A percentile compares a stretch with the other conserved stretches of the same genome.
These are phyloP conservation scores for Xylaria sp. DNA, from an alignment of 2,329 filamentous ascomycete species.

Conservation along the genomic window DNA sequence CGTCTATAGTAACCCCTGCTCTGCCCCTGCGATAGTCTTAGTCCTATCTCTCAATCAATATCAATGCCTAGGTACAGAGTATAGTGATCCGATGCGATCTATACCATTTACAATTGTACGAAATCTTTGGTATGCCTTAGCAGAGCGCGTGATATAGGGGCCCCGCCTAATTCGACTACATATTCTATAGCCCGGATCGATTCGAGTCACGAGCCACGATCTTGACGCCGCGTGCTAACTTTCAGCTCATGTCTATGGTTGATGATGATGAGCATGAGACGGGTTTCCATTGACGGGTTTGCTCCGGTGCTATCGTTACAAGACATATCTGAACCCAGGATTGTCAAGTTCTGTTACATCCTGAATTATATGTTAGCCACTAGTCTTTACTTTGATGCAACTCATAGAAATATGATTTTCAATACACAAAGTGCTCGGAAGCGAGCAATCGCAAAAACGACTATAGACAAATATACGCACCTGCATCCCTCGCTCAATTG, in stretches of 20 bases:
- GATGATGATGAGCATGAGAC: neutral
- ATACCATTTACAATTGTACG: no score
- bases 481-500: slow-evolving; percentile 63
- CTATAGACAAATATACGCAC: slow-evolving; percentile 9
- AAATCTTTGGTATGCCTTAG: no score
- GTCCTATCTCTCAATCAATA: neutral
- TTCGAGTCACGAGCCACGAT: neutral
- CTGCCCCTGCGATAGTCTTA: neutral
- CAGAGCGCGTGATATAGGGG: neutral
- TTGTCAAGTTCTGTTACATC: slow-evolving; percentile 37
- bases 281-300: neutral
- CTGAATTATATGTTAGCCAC: slow-evolving; percentile 20
- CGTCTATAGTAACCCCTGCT: slow-evolving; percentile 1
- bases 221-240: neutral
- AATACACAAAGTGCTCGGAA: neutral
- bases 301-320: slow-evolving; percentile 9
- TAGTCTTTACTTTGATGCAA: neutral
- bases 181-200: neutral
- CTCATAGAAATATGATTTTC: neutral
- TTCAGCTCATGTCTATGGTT: neutral
- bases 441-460: no score
- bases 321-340: slow-evolving; percentile 35
- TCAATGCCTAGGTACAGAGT: neutral
- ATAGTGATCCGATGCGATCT: neutral
- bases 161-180: neutral